Evolutionary conservation across 139 green algal species (phyloP).

Genomic region (Chlorella sorokiniana): DNA sequence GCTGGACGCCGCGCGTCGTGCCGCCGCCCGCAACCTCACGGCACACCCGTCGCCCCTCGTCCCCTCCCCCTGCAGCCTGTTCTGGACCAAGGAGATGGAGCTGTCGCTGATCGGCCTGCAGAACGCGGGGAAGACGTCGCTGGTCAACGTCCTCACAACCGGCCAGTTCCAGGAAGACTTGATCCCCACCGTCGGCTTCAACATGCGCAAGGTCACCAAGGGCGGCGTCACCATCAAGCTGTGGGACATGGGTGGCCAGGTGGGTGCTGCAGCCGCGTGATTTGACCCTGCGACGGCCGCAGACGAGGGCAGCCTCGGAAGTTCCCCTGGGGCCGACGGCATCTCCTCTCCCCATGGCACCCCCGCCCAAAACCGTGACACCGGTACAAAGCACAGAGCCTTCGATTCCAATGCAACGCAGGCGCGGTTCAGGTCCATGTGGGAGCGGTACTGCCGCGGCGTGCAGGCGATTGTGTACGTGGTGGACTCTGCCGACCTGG

Average conservation of each 20-base stretch:
- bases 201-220: constrained; percentile 98
- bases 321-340: too few species aligned
- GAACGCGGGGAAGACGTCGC: constrained; percentile 95
- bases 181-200: constrained; percentile 98
- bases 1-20: background rate
- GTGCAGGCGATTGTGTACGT: constrained; percentile 97
- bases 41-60: background rate
- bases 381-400: too few species aligned
- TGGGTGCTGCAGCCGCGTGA: constrained; percentile 1
- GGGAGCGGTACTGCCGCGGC: constrained; percentile 98
- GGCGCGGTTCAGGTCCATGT: constrained; percentile 95
- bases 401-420: too few species aligned
- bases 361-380: too few species aligned
- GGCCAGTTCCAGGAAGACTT: constrained; percentile 86
- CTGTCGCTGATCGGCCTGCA: constrained; percentile 96
- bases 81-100: constrained; percentile 99
- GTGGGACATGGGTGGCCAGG: constrained; percentile 97
- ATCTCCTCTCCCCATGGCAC: too few species aligned
- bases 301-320: too few species aligned
- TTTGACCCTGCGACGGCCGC: background rate
- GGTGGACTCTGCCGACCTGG: constrained; percentile 93
- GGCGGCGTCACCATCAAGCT: constrained; percentile 97
- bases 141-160: constrained; percentile 95
- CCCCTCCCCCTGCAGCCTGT: constrained; percentile 72
- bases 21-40: background rate